phyloP scores from a whole-genome alignment of 306 rosid species.

The Fragaria nilgerrensis region DNA sequence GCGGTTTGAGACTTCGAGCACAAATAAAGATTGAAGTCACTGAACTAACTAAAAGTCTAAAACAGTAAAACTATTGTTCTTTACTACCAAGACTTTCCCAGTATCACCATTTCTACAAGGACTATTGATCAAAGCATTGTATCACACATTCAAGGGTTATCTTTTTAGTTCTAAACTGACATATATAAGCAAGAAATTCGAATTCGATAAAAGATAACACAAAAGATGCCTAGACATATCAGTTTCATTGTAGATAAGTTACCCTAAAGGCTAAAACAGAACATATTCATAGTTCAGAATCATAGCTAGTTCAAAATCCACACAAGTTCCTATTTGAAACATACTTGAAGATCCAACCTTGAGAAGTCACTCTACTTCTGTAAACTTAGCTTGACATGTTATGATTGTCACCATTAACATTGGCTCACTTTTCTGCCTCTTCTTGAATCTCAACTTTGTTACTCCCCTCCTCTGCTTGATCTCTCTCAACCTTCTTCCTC shows the following conservation, averaged over 20 bases:
- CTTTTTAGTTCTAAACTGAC: not conserved
- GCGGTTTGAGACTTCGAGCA: not conserved
- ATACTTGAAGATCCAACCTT: not conserved
- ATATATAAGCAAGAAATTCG: not conserved
- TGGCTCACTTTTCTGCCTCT: not conserved
- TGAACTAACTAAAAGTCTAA: no score
- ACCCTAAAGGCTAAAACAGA: not conserved
- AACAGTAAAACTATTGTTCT: not conserved
- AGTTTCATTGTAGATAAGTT: not conserved
- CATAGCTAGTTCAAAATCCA: not conserved
- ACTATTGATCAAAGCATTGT: not conserved
- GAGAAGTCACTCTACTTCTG: not conserved
- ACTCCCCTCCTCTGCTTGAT: not conserved
- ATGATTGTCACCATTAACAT: not conserved
- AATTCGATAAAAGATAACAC: not conserved
- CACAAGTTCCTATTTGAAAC: not conserved
- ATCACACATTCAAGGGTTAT: not conserved
- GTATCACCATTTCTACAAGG: not conserved
- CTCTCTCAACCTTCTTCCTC: slow-evolving; percentile 2
- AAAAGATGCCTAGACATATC: not conserved
- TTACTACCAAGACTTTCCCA: not conserved
- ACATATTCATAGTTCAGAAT: not conserved
- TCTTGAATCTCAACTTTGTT: not conserved
- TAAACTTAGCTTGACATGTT: not conserved
- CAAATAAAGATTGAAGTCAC: no score